These are phyloP conservation scores for Yamadazyma trypodendri DNA, from an alignment of 1,139 yeast species.

Conservation along the genomic window DNA sequence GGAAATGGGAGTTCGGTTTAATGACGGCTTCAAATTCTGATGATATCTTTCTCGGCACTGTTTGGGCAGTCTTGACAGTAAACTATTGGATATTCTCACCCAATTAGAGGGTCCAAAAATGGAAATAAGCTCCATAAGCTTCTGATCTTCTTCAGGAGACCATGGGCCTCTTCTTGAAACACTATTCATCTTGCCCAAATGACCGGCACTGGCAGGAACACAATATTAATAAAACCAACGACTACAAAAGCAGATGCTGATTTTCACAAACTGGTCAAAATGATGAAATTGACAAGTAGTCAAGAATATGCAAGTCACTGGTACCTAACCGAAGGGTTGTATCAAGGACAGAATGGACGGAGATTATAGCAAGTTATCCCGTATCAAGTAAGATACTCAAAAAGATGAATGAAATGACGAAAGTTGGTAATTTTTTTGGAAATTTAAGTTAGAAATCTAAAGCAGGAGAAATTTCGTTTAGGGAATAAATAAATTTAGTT, in stretches of 20 bases:
- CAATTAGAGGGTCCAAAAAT: slow-evolving; percentile 85
- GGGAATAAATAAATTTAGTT: background rate
- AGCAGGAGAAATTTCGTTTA: slow-evolving; percentile 3
- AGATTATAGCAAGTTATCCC: too few species aligned
- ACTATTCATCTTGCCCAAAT: slow-evolving; percentile 12
- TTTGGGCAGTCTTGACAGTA: slow-evolving; percentile 82
- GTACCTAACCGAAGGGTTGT: too few species aligned
- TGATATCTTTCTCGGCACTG: slow-evolving; percentile 93
- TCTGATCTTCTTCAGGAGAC: slow-evolving; percentile 83
- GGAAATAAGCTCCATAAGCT: slow-evolving; percentile 65
- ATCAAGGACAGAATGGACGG: too few species aligned
- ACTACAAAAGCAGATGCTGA: too few species aligned
- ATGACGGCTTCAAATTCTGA: slow-evolving; percentile 82
- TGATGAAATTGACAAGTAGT: too few species aligned
- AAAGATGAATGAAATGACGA: background rate
- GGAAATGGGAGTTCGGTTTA: slow-evolving; percentile 80
- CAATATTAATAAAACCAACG: too few species aligned
- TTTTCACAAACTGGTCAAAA: too few species aligned
- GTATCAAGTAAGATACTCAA: background rate
- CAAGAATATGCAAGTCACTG: too few species aligned
- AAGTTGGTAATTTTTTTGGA: background rate
- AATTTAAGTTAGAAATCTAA: background rate
- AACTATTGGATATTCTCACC: slow-evolving; percentile 77
- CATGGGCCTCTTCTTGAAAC: slow-evolving; percentile 70
- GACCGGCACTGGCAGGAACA: too few species aligned